These are phyloP conservation scores for Colletotrichum acutatum DNA, from an alignment of 2,329 filamentous ascomycete species.

Conservation along the genomic window DNA sequence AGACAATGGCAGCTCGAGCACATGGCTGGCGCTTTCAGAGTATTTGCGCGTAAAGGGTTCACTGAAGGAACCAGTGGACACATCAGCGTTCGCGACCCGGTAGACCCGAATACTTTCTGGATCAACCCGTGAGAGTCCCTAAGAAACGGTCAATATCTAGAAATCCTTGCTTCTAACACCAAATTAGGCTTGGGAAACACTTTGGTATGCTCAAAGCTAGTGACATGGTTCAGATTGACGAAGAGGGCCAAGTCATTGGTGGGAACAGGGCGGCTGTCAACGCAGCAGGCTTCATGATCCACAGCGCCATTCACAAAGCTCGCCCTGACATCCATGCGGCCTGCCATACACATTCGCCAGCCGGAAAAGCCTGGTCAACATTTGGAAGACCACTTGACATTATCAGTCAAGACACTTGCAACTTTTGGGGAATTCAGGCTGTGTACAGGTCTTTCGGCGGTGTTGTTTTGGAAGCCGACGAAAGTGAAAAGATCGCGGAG, in stretches of 20 bases:
- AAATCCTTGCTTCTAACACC: not conserved
- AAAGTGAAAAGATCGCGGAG: conserved; percentile 67
- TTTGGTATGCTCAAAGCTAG: conserved; percentile 70
- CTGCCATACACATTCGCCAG: conserved; percentile 69
- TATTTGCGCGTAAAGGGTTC: conserved; percentile 60
- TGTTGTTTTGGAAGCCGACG: conserved; percentile 69
- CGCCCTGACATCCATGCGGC: conserved; percentile 69
- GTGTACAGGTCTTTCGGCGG: conserved; percentile 72
- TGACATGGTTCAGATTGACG: conserved; percentile 72
- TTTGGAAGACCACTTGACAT: conserved; percentile 70
- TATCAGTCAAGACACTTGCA: conserved; percentile 68
- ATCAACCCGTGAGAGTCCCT: conserved; percentile 62
- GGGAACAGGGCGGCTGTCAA: conserved; percentile 68
- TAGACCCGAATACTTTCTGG: conserved; percentile 70
- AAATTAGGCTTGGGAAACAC: conserved; percentile 61
- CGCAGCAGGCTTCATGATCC: conserved; percentile 71
- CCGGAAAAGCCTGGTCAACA: conserved; percentile 70
- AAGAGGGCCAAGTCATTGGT: conserved; percentile 67
- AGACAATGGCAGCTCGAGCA: conserved; percentile 51
- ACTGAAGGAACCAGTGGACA: conserved; percentile 74
- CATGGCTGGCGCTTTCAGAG: conserved; percentile 57
- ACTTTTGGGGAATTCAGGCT: conserved; percentile 67
- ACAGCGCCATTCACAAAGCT: conserved; percentile 69
- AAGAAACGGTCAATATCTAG: not conserved
- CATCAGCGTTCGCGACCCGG: conserved; percentile 72